Evolutionary conservation across 345 rosid species (phyloP), one percentile per base, ranked within the genome.

Genomic region (Trapa incisa): DNA sequence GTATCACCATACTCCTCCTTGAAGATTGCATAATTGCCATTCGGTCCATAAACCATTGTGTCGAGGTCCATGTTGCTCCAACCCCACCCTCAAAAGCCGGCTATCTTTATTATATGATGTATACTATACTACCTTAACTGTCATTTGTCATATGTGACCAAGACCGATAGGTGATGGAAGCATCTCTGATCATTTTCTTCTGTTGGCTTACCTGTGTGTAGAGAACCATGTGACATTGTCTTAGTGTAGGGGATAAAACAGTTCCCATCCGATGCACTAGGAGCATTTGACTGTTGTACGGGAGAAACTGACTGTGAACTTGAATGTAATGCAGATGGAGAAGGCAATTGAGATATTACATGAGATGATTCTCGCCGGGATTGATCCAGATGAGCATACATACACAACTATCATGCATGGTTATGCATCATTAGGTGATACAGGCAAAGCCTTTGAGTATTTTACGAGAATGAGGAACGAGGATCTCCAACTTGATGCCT

Each of bases 341-440:
- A 94, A 93, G 71, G 96, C 92, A 36, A 84, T 87, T 67, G 87
- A 83, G 74, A 90, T 87, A 69, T 79, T 94, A 81, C 94, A 88
- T 76, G 91, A 90, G 85, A 94, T 94, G 99, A 60, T 75, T 37
- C 52, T 91, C 50, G 91, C 95, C 3, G 97, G 96, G 42, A 70
- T 94, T 50, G 76, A 75, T 79, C 91, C 97, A 47, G 87, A 91
- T 65, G 88, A 88, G 69, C 95, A 94, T 71, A 94, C 97, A 39
- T 94, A 86, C 81, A 90, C 99, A 41, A 88, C 86, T 69, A 83
- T 94, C 83, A 94, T 94, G 99, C 91, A 94, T 69, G 99, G 99
- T 54, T 94, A 87, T 80, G 99, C 99, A 75, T 84, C 96, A 6
- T 61, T 88, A 1, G 97, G 97, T 52, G 97, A 94, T 79, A 94